Evolutionary conservation across 352 stramenopile species (phyloP), one percentile per base, ranked within the genome.

Genomic region (Globisporangium recalcitrans): DNA sequence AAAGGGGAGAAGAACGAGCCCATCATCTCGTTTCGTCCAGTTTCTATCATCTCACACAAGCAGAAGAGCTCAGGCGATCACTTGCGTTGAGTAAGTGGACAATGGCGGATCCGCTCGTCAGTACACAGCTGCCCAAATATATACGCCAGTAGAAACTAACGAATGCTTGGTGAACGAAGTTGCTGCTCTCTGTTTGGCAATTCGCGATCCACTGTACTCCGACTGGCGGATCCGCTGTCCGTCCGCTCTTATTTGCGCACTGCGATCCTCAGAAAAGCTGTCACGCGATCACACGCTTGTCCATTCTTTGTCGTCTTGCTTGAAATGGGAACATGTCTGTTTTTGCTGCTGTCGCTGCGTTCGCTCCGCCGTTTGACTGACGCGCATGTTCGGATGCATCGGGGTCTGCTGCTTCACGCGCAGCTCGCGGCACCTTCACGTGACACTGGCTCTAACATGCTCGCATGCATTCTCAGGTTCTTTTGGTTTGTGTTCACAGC

Each of bases 41-140:
- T 54, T 11, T 54, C 26, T 54, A 34, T 54, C 26, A 54, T 24
- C n/a, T 16, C 6, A 24, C 26, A 47, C 52, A 31, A 44, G 27
- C 51, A 31, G 52, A 58, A 58, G 26, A 54, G 22, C 52, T 42
- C 36, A 34, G 52, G 9, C 21, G 11, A 34, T 36, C 32, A 27
- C 21, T 58, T 34, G 19, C 1, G 14, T 54, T 22, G 14, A 36
- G 24, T 42, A 42, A 36, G n/a, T 52, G 21, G 4, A 27, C 21
- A 0, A 13, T 34, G 47, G 14, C 34, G 24, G 1, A 34, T 34
- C 6, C 24, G 26, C 14, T 29, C 11, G 13, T 21, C 11, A 5
- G 1, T 42, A 21, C 21, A 54, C 13, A 1, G 21, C 8, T 19
- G 8, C 0, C 6, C n/a, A 3, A 54, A 36, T n/a, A 16, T 34